Evolutionary conservation across 2,329 filamentous ascomycete species (phyloP).

Genomic region (Aspergillus aculeatinus): DNA sequence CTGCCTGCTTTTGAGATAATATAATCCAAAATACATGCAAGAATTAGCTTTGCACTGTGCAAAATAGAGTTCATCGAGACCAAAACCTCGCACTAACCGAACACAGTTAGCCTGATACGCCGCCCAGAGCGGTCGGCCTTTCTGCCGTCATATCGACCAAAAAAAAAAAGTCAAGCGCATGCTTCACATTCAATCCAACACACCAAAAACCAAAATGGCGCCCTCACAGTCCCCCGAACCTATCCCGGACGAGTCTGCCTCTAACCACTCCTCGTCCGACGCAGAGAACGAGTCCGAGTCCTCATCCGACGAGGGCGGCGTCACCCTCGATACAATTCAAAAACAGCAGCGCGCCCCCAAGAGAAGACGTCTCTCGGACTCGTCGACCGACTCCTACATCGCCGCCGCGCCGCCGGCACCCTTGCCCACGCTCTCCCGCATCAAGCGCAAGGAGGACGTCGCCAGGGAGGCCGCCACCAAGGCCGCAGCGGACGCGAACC

Average conservation of each 20-base stretch:
- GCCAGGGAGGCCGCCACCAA: constrained; percentile 17
- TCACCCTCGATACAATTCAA: constrained; percentile 23
- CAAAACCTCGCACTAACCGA: neutral
- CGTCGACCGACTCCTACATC: constrained; percentile 36
- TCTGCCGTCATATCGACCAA: constrained; percentile 32
- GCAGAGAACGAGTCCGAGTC: neutral
- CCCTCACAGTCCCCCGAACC: constrained; percentile 23
- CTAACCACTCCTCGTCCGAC: constrained; percentile 17
- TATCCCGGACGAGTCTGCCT: constrained; percentile 20
- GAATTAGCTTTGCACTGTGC: neutral
- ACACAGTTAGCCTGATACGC: constrained; percentile 9
- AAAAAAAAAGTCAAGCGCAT: constrained; percentile 25
- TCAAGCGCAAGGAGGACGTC: constrained; percentile 38
- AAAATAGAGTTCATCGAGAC: neutral
- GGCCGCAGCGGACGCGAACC: constrained; percentile 30
- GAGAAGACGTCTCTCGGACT: constrained; percentile 40
- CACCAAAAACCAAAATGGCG: constrained; percentile 29
- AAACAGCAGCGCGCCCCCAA: constrained; percentile 36
- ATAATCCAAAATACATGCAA: neutral
- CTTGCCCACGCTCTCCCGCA: constrained; percentile 41
- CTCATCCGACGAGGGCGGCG: constrained; percentile 5
- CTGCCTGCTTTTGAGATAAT: fast-evolving
- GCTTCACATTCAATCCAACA: constrained; percentile 8
- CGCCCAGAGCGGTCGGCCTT: constrained; percentile 32
- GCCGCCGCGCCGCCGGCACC: constrained; percentile 27